Conservation (phyloP, 1,139 yeast genomes). For the Sugiyamaella grinbergsii region DNA sequence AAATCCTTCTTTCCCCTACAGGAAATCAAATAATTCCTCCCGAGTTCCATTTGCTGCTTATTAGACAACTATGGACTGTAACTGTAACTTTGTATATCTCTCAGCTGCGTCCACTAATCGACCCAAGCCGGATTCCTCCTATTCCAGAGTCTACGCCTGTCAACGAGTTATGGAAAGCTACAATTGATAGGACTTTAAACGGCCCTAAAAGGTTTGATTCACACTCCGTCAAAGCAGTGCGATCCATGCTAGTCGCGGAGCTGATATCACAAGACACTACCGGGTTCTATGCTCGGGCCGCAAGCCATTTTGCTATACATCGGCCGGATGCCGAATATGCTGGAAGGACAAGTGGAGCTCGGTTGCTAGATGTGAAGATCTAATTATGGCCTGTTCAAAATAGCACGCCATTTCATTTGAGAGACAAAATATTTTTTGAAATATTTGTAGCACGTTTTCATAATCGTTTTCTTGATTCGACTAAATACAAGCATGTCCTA, state of each 20-base stretch:
- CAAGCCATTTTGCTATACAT: conserved; percentile 27
- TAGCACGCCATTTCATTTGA: background rate
- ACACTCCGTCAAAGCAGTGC: conserved; percentile 35
- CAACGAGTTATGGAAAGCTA: conserved; percentile 29
- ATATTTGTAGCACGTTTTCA: background rate
- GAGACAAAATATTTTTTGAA: background rate
- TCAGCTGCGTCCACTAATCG: conserved; percentile 33
- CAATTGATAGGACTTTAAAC: conserved; percentile 28
- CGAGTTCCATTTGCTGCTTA: conserved; percentile 21
- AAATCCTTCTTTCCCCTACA: conserved; percentile 29
- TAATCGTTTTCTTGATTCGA: too few species aligned
- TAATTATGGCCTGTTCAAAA: too few species aligned
- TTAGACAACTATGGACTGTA: conserved; percentile 31
- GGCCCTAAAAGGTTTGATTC: conserved; percentile 30
- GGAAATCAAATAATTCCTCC: conserved; percentile 28
- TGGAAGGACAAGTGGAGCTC: conserved; percentile 18
- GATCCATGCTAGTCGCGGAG: conserved; percentile 36
- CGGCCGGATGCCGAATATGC: conserved; percentile 22
- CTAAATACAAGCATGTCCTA: too few species aligned
- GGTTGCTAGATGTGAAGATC: conserved; percentile 14
- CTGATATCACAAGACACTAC: conserved; percentile 25
- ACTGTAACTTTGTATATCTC: conserved; percentile 31
- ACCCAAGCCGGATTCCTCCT: conserved; percentile 24
- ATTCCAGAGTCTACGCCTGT: conserved; percentile 23
- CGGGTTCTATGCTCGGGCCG: conserved; percentile 34